A percentile compares a stretch with the other conserved stretches of the same genome.
Conservation (phyloP, 2,329 filamentous ascomycete genomes). For the Lomentospora prolificans region DNA sequence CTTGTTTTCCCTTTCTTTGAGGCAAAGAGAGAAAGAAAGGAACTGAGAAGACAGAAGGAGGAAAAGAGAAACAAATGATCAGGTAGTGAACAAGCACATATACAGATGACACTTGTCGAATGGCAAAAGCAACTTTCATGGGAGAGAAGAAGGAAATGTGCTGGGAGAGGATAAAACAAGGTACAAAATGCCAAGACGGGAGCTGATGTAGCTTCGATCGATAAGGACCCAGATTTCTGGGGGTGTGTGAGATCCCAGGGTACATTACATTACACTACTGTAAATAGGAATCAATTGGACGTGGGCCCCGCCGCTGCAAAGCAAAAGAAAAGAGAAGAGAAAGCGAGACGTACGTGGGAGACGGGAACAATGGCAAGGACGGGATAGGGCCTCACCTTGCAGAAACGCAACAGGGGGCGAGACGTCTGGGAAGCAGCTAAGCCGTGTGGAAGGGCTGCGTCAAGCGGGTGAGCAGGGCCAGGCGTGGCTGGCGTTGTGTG, state of each 20-base stretch:
- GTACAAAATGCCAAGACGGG: constrained; percentile 7
- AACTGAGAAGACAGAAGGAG: background rate
- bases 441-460: background rate
- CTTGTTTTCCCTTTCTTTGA: no score
- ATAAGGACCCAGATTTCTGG: constrained; percentile 1
- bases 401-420: background rate
- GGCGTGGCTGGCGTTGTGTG: no score
- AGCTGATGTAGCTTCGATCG: background rate
- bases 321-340: background rate
- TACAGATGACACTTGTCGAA: background rate
- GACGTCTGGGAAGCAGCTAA: background rate
- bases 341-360: background rate
- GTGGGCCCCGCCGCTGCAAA: no score
- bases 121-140: background rate
- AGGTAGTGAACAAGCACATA: background rate
- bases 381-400: background rate
- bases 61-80: background rate
- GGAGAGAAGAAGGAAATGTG: background rate
- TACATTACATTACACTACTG: no score
- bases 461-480: no score
- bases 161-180: constrained; percentile 1
- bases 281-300: no score
- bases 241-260: no score
- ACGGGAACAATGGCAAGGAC: background rate
- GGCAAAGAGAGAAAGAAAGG: background rate